Base-by-base conservation (phyloP, 352 stramenopile genomes). In the Lagenidium giganteum region DNA sequence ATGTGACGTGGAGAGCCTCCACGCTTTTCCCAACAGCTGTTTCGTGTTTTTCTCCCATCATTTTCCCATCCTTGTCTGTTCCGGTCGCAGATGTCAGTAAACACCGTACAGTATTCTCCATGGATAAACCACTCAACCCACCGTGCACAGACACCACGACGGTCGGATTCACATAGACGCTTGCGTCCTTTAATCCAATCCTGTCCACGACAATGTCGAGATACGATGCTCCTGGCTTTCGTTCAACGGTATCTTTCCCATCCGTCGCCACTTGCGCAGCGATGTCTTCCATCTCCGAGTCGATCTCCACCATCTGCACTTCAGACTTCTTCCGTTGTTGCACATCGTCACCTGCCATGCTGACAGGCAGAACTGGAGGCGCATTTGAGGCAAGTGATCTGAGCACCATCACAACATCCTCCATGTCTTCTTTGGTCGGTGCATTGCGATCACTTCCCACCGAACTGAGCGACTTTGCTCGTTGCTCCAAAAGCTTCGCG, bases 1-100 rank as follows among this genome's bases (percentile, higher is more conserved):
- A 88, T 8, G 49, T 45, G 22, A 88, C 55, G 35, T 85, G 49
- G 32, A 65, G 70, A 35, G 70, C 46, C n/a, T 79, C 64, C 2
- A 40, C 56, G 30, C 47, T 64, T n/a, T 16, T 16, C 1, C 72
- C 69, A 0, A 80, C 64, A 0, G 47, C 37, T 3, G 70, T 84
- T 42, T 88, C 72, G 12, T 65, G 57, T 14, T 52, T 62, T 31
- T 83, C 71, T 34, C 83, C 70, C 55, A 88, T 65, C 11, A 49
- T 42, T 28, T 54, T 77, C 16, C 70, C 64, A 22, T 63, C 67
- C 25, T 76, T 64, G 28, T 75, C 71, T 76, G 26, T 7, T 37
- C 18, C 13, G 5, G 35, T 13, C 31, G 4, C 8, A 47, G 20
- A 6, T 23, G 29, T 9, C 25, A 41, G 3, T 26, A 2, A 29